Base-by-base conservation (phyloP, 306 rosid species). In the Corylus heterophylla region DNA sequence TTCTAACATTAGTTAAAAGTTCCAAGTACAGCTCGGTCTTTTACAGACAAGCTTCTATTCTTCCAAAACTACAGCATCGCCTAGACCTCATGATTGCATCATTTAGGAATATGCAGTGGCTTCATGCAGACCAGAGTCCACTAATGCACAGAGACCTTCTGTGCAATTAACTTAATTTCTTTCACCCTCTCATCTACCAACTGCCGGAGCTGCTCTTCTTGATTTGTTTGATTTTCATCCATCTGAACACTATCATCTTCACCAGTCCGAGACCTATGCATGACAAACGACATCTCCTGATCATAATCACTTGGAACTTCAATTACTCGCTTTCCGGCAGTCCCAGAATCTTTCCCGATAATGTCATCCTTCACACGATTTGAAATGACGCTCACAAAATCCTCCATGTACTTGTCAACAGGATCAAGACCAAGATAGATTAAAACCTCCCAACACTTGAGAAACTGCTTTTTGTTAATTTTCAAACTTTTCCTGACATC, bases 401-500 rank as follows among this genome's bases (percentile, higher is more conserved):
- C 89, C 54, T 87, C 89, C 86, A 85, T 81, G 88, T 91, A 77
- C 84, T 83, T 93, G 71, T 87, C 90, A 70, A 69, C 76, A 27
- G 92, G 89, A 75, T 87, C 76, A 78, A 93, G 88, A 69, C 93
- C 87, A 42, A 92, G 87, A 85, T 85, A 93, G 81, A 95, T 79
- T 83, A 91, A 80, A 75, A 93, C 89, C 89, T 95, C 98, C 99
- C 99, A 95, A 77, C 99, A 95, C 77, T 84, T 90, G 72, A 93
- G 89, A 81, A 91, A 89, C 75, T 95, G 99, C 87, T 90, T 89
- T 87, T 87, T 93, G 79, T 88, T 93, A 37, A 95, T 93, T 86
- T 93, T 95, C 79, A 95, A 84, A 80, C 73, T 79, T 82, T 80
- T 86, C 73, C 89, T 83, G 37, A 89, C 98, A 75, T 87, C 86